phyloP scores from a whole-genome alignment of 2,329 filamentous ascomycete genomes.

The Capronia coronata region DNA sequence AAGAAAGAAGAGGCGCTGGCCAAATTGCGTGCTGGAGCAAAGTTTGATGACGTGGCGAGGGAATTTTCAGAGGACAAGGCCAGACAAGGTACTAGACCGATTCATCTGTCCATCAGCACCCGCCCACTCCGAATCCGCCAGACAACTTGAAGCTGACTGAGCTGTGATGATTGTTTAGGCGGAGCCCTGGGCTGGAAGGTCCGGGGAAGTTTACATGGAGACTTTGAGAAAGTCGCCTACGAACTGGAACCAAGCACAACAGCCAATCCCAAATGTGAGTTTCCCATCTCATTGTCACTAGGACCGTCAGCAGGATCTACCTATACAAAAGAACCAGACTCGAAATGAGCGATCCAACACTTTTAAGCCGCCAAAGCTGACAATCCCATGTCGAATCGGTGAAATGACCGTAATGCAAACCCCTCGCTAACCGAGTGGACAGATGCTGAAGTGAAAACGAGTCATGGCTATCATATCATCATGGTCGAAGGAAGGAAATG shows the following conservation, averaged over 20 bases:
- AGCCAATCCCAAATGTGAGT: conserved; percentile 47
- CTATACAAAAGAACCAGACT: conserved; percentile 11
- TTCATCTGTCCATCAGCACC: neutral
- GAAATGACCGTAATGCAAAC: conserved; percentile 13
- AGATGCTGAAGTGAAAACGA: conserved; percentile 56
- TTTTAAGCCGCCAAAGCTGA: neutral
- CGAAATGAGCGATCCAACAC: conserved; percentile 12
- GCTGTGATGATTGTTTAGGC: conserved; percentile 36
- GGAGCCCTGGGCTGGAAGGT: conserved; percentile 60
- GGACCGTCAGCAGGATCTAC: conserved; percentile 12
- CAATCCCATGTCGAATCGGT: too few relatives aligned
- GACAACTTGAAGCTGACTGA: conserved; percentile 6
- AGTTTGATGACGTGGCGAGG: conserved; percentile 60
- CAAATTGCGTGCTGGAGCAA: conserved; percentile 53
- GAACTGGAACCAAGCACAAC: conserved; percentile 57
- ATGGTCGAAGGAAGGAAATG: conserved; percentile 62
- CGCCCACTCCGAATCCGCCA: neutral
- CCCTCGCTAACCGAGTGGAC: conserved; percentile 10
- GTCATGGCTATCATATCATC: conserved; percentile 61
- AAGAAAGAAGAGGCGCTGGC: conserved; percentile 60
- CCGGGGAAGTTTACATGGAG: conserved; percentile 49
- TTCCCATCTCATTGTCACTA: conserved; percentile 9
- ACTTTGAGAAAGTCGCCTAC: conserved; percentile 58
- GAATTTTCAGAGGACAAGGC: conserved; percentile 63
- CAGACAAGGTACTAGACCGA: conserved; percentile 42